These are phyloP conservation scores for Camelina hispida DNA, from an alignment of 345 rosid genomes.

Conservation along the genomic window DNA sequence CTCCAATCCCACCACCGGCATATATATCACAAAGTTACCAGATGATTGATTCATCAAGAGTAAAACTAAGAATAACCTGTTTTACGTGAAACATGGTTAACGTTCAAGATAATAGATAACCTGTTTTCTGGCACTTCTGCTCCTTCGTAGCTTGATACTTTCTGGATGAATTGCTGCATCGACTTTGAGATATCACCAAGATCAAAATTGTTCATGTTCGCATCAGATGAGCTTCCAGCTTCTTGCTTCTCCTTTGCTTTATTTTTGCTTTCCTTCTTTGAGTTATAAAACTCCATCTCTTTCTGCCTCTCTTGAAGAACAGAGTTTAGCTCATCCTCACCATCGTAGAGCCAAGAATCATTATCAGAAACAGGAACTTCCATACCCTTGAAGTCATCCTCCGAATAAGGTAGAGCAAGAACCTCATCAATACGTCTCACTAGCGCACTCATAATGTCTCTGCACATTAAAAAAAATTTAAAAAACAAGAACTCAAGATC, in stretches of 20 bases:
- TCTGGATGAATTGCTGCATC: conserved; percentile 80
- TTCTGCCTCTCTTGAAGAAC: conserved; percentile 78
- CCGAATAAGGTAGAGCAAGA: conserved; percentile 68
- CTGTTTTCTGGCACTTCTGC: conserved; percentile 84
- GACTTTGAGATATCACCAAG: conserved; percentile 67
- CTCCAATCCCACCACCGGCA: too few relatives aligned
- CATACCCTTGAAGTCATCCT: conserved; percentile 58
- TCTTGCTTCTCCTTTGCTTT: conserved; percentile 54
- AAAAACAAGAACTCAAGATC: conserved; percentile 5
- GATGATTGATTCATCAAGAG: too few relatives aligned
- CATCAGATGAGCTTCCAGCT: conserved; percentile 56
- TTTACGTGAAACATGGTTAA: too few relatives aligned
- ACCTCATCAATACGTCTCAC: conserved; percentile 85
- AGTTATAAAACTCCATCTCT: conserved; percentile 79
- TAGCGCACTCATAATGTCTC: conserved; percentile 80
- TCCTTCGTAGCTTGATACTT: conserved; percentile 79
- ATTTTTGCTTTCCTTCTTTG: conserved; percentile 55
- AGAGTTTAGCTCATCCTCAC: conserved; percentile 81
- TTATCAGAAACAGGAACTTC: conserved; percentile 76
- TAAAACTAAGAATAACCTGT: too few relatives aligned
- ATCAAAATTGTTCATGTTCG: conserved; percentile 58
- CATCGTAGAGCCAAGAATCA: conserved; percentile 87
- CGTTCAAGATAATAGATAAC: conserved; percentile 43
- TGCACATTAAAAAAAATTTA: conserved; percentile 44
- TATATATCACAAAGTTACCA: too few relatives aligned